These are phyloP conservation scores for Metschnikowia matae DNA, from an alignment of 805 yeast species.

Conservation along the genomic window DNA sequence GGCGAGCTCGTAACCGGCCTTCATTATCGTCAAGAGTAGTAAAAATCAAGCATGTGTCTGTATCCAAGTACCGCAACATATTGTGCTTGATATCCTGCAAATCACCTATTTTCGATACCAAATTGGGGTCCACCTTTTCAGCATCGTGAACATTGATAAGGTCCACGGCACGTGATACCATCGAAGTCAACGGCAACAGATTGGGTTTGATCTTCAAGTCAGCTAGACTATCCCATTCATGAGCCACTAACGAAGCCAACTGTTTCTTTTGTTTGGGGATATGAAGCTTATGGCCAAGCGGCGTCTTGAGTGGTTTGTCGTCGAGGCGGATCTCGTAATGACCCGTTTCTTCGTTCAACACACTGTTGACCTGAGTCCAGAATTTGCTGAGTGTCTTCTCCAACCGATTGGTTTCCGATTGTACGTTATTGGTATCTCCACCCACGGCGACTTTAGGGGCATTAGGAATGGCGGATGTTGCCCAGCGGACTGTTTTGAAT, in stretches of 20 bases:
- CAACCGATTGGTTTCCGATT: constrained; percentile 63
- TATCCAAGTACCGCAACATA: constrained; percentile 80
- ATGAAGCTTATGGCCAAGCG: constrained; percentile 66
- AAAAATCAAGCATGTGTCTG: constrained; percentile 87
- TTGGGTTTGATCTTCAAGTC: constrained; percentile 66
- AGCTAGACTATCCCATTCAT: constrained; percentile 83
- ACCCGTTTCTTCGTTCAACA: constrained; percentile 23
- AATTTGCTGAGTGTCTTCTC: constrained; percentile 68
- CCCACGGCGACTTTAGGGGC: constrained; percentile 37
- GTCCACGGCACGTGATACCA: constrained; percentile 85
- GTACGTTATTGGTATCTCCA: constrained; percentile 35
- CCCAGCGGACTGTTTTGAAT: constrained; percentile 1
- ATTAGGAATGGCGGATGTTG: background rate
- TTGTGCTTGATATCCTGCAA: constrained; percentile 53
- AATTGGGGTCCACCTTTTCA: constrained; percentile 38
- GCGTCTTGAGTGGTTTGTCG: constrained; percentile 75
- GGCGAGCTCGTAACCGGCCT: constrained; percentile 76
- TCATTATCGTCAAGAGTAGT: constrained; percentile 79
- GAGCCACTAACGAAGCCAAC: constrained; percentile 70
- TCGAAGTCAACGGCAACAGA: constrained; percentile 80
- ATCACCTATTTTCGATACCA: constrained; percentile 59
- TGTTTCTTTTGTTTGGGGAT: constrained; percentile 57
- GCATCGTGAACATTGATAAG: constrained; percentile 35
- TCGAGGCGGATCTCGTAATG: constrained; percentile 62
- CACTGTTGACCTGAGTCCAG: constrained; percentile 72